Conservation (phyloP, 1,139 yeast genomes). For the Sugiyamaella sp. region DNA sequence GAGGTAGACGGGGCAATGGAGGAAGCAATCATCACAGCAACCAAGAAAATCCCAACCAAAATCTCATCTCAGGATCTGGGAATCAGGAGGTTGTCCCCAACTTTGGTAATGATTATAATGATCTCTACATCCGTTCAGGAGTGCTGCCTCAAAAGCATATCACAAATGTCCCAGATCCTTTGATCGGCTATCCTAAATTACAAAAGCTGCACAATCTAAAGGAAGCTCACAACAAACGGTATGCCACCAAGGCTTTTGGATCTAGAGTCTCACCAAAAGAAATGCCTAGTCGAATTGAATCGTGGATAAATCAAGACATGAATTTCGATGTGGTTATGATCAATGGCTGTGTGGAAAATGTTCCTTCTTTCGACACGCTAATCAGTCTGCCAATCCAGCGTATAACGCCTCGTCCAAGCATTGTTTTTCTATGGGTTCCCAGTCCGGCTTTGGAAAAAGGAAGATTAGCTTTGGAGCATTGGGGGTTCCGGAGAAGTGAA, state of each 20-base stretch:
- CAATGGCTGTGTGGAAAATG: constrained; percentile 75
- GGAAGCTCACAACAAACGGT: constrained; percentile 50
- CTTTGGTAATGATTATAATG: constrained; percentile 68
- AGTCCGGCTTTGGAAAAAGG: constrained; percentile 60
- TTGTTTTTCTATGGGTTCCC: constrained; percentile 84
- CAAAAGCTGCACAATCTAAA: constrained; percentile 68
- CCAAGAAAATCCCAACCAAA: background rate
- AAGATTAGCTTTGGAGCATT: constrained; percentile 57
- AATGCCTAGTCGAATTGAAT: constrained; percentile 53
- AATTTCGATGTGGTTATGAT: constrained; percentile 90
- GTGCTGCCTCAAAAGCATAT: constrained; percentile 63
- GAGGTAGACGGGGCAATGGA: background rate
- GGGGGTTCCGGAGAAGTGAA: constrained; percentile 84
- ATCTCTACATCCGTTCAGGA: constrained; percentile 66
- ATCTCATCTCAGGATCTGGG: background rate
- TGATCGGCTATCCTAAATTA: constrained; percentile 84
- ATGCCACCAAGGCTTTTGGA: constrained; percentile 69
- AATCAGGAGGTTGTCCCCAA: constrained; percentile 24
- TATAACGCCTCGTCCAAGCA: constrained; percentile 82
- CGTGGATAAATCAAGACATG: constrained; percentile 64
- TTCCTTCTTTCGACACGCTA: constrained; percentile 55
- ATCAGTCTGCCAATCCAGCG: constrained; percentile 68
- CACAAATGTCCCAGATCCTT: constrained; percentile 63
- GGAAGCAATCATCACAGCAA: background rate
- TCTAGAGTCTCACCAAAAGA: constrained; percentile 54